Evolutionary conservation across 768 basidiomycete genomes (phyloP).

Genomic region (Trichaptum fuscoviolaceum): DNA sequence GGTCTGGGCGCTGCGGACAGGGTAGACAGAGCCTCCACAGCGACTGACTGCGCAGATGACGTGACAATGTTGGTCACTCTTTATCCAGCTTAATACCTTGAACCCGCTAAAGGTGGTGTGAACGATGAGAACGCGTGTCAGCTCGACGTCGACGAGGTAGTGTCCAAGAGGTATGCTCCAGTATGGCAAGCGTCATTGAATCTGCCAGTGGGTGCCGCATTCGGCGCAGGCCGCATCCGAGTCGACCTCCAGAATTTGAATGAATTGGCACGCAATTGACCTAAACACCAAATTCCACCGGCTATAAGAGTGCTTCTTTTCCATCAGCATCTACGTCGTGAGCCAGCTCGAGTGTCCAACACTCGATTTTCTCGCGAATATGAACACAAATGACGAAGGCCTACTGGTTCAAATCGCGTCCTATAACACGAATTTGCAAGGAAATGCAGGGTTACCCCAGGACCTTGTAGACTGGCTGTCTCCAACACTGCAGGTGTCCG

Average conservation of each 20-base stretch:
- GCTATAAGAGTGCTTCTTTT: background rate
- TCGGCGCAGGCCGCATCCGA: background rate
- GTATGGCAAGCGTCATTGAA: background rate
- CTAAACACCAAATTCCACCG: background rate
- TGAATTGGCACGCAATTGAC: background rate
- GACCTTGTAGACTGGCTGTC: conserved; percentile 90
- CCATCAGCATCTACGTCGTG: background rate
- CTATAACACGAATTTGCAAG: conserved; percentile 91
- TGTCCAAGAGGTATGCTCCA: background rate
- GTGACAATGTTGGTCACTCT: background rate
- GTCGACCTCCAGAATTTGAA: no score
- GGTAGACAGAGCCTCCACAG: background rate
- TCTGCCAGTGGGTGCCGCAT: background rate
- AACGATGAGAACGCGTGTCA: background rate
- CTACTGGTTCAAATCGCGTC: conserved; percentile 77
- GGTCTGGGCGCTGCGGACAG: background rate
- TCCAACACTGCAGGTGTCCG: conserved; percentile 73
- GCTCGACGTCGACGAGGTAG: background rate
- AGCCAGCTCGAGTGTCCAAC: background rate
- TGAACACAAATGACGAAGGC: conserved; percentile 13
- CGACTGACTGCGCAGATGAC: background rate
- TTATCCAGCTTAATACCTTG: background rate
- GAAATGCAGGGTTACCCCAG: conserved; percentile 64
- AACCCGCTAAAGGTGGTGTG: background rate
- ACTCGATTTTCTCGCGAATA: background rate